Evolutionary conservation across 2,329 filamentous ascomycete genomes (phyloP).

Genomic region (Penicillium concentricum): DNA sequence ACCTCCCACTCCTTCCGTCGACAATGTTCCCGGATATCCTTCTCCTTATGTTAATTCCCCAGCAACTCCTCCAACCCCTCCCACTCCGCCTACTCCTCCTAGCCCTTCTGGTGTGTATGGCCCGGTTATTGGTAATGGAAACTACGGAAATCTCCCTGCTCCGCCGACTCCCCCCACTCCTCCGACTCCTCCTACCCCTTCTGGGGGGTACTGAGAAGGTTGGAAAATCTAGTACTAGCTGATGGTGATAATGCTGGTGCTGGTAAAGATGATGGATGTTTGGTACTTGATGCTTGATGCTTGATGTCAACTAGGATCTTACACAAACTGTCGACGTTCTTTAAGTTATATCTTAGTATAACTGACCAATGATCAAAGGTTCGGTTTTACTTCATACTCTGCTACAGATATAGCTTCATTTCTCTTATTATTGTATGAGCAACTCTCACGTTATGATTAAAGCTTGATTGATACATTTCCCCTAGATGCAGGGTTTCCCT

Average conservation of each 20-base stretch:
- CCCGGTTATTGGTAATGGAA: neutral
- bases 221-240: no score
- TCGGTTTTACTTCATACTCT: neutral
- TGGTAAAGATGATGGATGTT: neutral
- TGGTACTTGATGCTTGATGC: neutral
- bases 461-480: no score
- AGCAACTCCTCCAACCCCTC: neutral
- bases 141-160: neutral
- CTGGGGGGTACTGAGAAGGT: neutral
- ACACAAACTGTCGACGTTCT: neutral
- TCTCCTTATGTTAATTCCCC: neutral
- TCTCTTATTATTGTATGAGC: neutral
- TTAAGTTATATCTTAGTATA: neutral
- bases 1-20: neutral
- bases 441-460: no score
- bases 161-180: neutral
- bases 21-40: neutral
- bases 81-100: neutral
- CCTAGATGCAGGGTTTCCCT: no score
- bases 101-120: neutral
- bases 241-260: neutral
- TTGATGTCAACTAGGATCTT: neutral
- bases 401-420: neutral
- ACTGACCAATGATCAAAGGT: neutral
- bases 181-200: neutral